Conservation (phyloP, 345 rosid species). For the Lagerstroemia speciosa region DNA sequence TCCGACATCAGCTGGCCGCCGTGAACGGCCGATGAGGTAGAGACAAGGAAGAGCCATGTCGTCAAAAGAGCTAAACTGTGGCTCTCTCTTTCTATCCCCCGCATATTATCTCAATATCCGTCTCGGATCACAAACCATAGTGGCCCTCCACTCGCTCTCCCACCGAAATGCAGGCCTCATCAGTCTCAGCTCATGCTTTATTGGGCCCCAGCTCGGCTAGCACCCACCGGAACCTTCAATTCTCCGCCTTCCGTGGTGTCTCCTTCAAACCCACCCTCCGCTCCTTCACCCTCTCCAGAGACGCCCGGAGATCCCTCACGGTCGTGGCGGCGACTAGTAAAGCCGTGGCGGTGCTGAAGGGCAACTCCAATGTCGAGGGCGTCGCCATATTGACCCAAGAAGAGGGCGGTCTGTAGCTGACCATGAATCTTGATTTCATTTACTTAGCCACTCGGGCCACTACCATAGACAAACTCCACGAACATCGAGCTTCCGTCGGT, state of each 20-base stretch:
- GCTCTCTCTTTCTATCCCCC: neutral
- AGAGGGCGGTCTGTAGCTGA: constrained; percentile 36
- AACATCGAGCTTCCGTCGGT: neutral
- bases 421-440: neutral
- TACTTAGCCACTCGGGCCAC: neutral
- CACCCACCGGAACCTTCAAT: neutral
- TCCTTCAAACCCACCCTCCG: constrained; percentile 41
- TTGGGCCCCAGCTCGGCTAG: neutral
- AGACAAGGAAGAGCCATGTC: neutral
- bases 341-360: constrained; percentile 88
- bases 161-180: constrained; percentile 1
- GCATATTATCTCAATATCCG: neutral
- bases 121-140: neutral
- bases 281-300: constrained; percentile 26
- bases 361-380: constrained; percentile 75
- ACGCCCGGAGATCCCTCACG: constrained; percentile 30
- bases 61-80: neutral
- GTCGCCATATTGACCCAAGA: constrained; percentile 76
- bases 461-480: neutral
- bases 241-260: constrained; percentile 46
- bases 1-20: neutral
- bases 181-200: neutral
- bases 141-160: neutral
- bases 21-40: neutral
- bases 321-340: constrained; percentile 64